Percentiles rank a stretch among this genome's conserved stretches.
These are phyloP conservation scores for Quercus wislizeni DNA, from an alignment of 306 rosid species.

Conservation along the genomic window DNA sequence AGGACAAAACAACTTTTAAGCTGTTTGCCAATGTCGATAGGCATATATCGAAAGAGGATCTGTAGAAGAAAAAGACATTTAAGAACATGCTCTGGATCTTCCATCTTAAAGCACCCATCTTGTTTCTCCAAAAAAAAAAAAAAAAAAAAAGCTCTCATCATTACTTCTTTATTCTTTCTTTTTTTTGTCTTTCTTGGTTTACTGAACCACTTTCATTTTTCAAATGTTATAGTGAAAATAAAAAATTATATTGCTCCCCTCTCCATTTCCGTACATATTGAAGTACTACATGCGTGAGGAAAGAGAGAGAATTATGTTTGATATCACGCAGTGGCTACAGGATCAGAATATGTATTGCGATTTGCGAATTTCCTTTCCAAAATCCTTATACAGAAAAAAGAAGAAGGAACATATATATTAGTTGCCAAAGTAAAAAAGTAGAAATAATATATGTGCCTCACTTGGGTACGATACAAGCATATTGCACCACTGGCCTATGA, in stretches of 20 bases:
- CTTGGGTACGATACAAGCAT: no score
- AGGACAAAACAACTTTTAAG: not conserved
- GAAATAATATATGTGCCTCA: not conserved
- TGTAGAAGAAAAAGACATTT: slow-evolving; percentile 5
- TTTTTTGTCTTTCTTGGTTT: not conserved
- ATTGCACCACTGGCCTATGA: no score
- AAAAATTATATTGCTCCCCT: no score
- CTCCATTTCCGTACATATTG: no score
- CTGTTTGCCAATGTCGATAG: not conserved
- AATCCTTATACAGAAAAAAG: no score
- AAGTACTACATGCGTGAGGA: not conserved
- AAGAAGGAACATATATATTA: no score
- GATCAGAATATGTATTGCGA: no score
- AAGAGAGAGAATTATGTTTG: not conserved
- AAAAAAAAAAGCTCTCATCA: not conserved
- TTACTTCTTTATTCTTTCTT: slow-evolving; percentile 3
- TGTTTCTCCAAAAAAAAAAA: no score
- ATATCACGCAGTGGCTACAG: not conserved
- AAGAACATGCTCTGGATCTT: slow-evolving; percentile 34
- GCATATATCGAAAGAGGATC: not conserved
- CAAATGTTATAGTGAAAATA: no score
- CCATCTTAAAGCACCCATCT: not conserved
- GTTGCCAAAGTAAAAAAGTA: no score
- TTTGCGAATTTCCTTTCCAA: no score
- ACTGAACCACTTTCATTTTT: no score